Percentiles rank a stretch among this genome's conserved stretches.
These are phyloP conservation scores for Sabuloglossum arenarium DNA, from an alignment of 495 filamentous ascomycete genomes.

Conservation along the genomic window DNA sequence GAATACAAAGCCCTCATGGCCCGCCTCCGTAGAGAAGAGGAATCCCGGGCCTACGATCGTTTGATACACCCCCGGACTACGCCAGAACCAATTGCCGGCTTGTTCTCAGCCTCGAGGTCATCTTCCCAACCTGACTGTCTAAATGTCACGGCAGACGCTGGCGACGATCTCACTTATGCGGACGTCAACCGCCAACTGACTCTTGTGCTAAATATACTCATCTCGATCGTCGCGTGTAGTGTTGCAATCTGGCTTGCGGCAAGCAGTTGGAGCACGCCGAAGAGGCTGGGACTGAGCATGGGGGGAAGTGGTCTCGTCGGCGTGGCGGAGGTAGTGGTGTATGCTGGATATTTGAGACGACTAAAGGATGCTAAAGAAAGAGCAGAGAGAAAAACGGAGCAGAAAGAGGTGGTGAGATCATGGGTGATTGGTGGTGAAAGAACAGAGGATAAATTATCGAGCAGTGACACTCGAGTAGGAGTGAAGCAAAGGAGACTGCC, in stretches of 20 bases:
- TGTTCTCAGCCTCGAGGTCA: background rate
- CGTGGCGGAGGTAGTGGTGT: slow-evolving; percentile 72
- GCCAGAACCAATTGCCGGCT: background rate
- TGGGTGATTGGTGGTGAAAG: slow-evolving; percentile 38
- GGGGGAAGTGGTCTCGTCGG: slow-evolving; percentile 49
- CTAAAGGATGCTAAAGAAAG: slow-evolving; percentile 47
- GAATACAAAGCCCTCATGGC: slow-evolving; percentile 86
- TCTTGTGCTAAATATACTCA: slow-evolving; percentile 50
- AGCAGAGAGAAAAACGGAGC: slow-evolving; percentile 42
- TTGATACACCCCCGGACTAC: slow-evolving; percentile 35
- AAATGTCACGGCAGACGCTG: slow-evolving; percentile 2
- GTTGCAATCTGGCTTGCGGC: slow-evolving; percentile 54
- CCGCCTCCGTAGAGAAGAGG: slow-evolving; percentile 56
- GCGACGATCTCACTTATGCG: slow-evolving; percentile 21
- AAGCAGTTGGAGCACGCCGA: slow-evolving; percentile 45
- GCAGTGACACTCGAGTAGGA: background rate
- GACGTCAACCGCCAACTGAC: slow-evolving; percentile 59
- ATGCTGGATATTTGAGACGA: slow-evolving; percentile 66
- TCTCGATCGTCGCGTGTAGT: slow-evolving; percentile 50
- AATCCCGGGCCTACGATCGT: slow-evolving; percentile 56
- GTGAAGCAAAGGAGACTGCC: background rate
- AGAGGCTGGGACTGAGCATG: slow-evolving; percentile 47
- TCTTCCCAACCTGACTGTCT: background rate
- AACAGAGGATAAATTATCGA: background rate
- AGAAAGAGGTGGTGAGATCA: slow-evolving; percentile 45